These are phyloP conservation scores for Bimuria novae-zelandiae DNA, from an alignment of 2,329 filamentous ascomycete species.

Conservation along the genomic window DNA sequence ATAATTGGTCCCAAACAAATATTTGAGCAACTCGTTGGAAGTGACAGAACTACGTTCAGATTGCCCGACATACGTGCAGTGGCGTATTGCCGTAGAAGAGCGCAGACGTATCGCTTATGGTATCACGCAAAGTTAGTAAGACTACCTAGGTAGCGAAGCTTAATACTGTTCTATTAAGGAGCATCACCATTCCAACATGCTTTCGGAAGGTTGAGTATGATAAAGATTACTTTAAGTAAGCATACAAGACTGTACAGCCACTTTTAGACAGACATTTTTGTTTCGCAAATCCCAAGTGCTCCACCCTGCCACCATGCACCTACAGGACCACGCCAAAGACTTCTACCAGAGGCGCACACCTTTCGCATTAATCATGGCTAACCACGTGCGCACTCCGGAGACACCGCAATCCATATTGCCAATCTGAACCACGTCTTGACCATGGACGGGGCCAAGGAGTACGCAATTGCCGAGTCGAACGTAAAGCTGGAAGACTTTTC, in stretches of 20 bases:
- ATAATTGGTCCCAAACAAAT: no score
- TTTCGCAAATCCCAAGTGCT: no score
- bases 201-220: neutral
- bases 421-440: slow-evolving; percentile 62
- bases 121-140: no score
- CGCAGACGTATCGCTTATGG: no score
- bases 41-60: no score
- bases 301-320: slow-evolving; percentile 7
- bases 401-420: slow-evolving; percentile 62
- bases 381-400: slow-evolving; percentile 48
- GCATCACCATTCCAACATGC: neutral
- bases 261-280: no score
- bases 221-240: neutral
- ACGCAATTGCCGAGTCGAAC: slow-evolving; percentile 67
- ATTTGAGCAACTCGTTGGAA: no score
- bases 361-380: slow-evolving; percentile 57
- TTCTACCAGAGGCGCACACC: slow-evolving; percentile 49
- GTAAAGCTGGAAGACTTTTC: slow-evolving; percentile 66
- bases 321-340: slow-evolving; percentile 9
- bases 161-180: slow-evolving; percentile 1
- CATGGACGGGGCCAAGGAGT: slow-evolving; percentile 57
- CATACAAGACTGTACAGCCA: no score
- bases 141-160: neutral
- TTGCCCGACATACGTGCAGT: no score
- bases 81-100: slow-evolving; percentile 1